These are phyloP conservation scores for Eutrema salsugineum DNA, from an alignment of 441 rosid species.

Conservation along the genomic window DNA sequence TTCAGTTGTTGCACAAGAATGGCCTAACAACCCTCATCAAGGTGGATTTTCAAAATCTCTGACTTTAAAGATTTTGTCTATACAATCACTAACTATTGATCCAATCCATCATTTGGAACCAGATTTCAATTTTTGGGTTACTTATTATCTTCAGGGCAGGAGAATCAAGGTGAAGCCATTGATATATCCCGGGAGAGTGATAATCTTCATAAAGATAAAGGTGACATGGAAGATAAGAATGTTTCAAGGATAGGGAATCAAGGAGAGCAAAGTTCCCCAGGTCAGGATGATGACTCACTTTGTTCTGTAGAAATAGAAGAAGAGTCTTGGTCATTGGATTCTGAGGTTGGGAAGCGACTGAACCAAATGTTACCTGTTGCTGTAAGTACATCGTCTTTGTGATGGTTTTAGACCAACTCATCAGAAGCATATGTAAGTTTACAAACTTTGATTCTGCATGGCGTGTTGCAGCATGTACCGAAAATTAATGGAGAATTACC, in stretches of 20 bases:
- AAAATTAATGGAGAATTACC: conserved; percentile 87
- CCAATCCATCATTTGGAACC: neutral
- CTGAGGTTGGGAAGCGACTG: conserved; percentile 79
- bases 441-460: neutral
- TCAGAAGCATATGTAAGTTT: neutral
- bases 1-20: conserved; percentile 64
- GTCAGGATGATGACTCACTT: conserved; percentile 39
- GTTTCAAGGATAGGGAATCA: conserved; percentile 24
- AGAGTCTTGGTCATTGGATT: conserved; percentile 62
- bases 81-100: neutral
- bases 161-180: conserved; percentile 18
- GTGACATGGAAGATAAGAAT: conserved; percentile 23
- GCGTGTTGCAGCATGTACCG: conserved; percentile 71
- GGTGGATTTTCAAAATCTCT: neutral
- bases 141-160: conserved; percentile 33
- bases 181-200: conserved; percentile 19
- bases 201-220: neutral
- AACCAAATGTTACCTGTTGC: conserved; percentile 85
- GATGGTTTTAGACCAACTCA: neutral
- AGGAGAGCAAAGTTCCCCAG: conserved; percentile 30
- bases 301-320: conserved; percentile 47
- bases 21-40: conserved; percentile 36
- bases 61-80: neutral
- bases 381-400: conserved; percentile 46
- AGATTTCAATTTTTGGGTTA: neutral